These are phyloP conservation scores for Carallia brachiata DNA, from an alignment of 345 rosid species.

Conservation along the genomic window DNA sequence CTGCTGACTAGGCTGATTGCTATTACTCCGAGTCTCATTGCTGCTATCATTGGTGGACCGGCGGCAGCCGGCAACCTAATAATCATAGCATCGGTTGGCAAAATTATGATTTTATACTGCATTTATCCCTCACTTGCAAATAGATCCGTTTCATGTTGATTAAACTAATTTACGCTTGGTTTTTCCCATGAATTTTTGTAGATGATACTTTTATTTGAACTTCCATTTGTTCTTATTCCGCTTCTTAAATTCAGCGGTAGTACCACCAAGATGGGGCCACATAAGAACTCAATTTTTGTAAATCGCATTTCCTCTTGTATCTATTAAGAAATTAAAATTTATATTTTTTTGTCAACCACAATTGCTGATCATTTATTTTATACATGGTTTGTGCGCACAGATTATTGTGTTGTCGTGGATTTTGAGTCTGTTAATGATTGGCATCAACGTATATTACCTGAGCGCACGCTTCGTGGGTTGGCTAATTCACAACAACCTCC, in stretches of 20 bases:
- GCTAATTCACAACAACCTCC: slow-evolving; percentile 41
- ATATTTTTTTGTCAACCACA: too few species aligned
- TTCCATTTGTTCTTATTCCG: slow-evolving; percentile 71
- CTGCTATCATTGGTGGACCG: slow-evolving; percentile 54
- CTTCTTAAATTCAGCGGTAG: slow-evolving; percentile 71
- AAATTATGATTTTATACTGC: neutral
- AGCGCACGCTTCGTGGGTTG: slow-evolving; percentile 50
- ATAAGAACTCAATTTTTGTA: slow-evolving; percentile 57
- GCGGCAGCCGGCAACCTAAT: slow-evolving; percentile 57
- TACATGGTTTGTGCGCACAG: slow-evolving; percentile 20
- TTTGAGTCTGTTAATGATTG: slow-evolving; percentile 46
- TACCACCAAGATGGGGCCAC: slow-evolving; percentile 65
- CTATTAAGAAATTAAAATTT: neutral
- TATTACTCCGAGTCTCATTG: slow-evolving; percentile 59
- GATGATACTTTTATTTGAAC: slow-evolving; percentile 74
- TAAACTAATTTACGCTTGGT: neutral
- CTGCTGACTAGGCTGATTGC: slow-evolving; percentile 60
- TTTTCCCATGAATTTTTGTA: slow-evolving; percentile 17
- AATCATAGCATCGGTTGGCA: slow-evolving; percentile 59
- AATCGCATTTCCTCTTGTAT: slow-evolving; percentile 8
- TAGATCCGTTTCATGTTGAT: neutral
- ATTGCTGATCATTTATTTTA: too few species aligned
- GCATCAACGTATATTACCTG: slow-evolving; percentile 62
- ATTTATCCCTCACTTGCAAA: neutral
- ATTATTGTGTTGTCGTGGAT: slow-evolving; percentile 55